Evolutionary conservation across 306 rosid species (phyloP), one percentile per base, ranked within the genome.

Genomic region (Corylus americana): DNA sequence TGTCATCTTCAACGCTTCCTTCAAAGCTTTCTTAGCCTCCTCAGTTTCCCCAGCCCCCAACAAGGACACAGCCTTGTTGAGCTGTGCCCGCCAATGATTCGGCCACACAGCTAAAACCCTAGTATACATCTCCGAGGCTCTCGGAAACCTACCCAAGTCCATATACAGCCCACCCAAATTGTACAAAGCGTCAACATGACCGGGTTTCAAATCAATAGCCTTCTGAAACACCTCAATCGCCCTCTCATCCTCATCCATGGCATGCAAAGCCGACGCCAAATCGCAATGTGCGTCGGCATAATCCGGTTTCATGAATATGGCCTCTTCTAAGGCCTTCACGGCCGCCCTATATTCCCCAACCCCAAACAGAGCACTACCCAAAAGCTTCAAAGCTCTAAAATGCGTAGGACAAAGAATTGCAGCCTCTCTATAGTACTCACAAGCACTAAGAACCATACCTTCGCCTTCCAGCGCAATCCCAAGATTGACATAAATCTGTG

Each of bases 371-470:
- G 99, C 99, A 83, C 99, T 96, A 27, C 99, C 99, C 80, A 96
- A 80, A 67, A 93, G 93, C 78, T 96, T 96, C 90, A 96, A 89
- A 27, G 99, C 99, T 89, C 99, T 89, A 79, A 92, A 96, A 87
- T 96, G 99, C 0, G 98, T 96, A 7, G 99, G 98, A 81, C 97
- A 96, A 74, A 91, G 94, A 88, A 96, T 96, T 0, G 99, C 99
- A 77, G 99, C 99, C 71, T 96, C 99, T 75, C 99, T 89, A 48
- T 96, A 96, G 82, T 96, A 96, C 88, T 96, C 99, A 81, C 99
- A 93, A 51, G 99, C 98, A 83, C 99, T 96, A 86, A 96, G 88
- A 78, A 96, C 97, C 99, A 96, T 93, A 81, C 99, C 99, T 87
- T 96, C 99, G 12, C 98, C 97, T 92, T 96, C 99, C 59, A 96